These are phyloP conservation scores for Sporothrix brunneoviolacea DNA, from an alignment of 2,329 filamentous ascomycete species.

Conservation along the genomic window DNA sequence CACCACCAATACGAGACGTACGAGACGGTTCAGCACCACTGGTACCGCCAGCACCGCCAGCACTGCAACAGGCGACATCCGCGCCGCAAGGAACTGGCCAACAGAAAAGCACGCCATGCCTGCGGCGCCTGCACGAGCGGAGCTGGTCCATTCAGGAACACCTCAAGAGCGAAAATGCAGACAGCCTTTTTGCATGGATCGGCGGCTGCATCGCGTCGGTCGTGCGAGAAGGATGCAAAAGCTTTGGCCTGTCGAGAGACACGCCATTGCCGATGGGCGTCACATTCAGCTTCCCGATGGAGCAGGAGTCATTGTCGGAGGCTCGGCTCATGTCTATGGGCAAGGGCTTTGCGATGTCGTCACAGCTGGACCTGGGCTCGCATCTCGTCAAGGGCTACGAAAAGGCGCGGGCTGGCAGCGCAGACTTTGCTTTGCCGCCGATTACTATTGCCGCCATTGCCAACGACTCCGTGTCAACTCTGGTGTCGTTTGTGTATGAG, in stretches of 20 bases:
- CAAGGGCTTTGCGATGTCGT: conserved; percentile 60
- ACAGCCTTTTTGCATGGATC: conserved; percentile 75
- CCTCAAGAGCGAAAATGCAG: conserved; percentile 66
- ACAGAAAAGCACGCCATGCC: conserved; percentile 15
- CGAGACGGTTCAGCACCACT: too few relatives aligned
- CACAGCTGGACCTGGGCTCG: conserved; percentile 53
- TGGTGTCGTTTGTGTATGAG: conserved; percentile 70
- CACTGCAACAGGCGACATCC: background rate
- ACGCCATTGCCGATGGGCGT: conserved; percentile 56
- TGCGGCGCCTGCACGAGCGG: conserved; percentile 57
- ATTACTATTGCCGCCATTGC: conserved; percentile 70
- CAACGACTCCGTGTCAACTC: conserved; percentile 74
- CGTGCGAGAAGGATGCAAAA: conserved; percentile 49
- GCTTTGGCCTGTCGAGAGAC: conserved; percentile 34
- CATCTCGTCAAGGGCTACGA: conserved; percentile 54
- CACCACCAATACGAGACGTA: background rate
- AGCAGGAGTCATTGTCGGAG: conserved; percentile 54
- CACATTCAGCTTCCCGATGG: conserved; percentile 66
- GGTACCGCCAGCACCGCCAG: too few relatives aligned
- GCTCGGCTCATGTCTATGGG: conserved; percentile 63
- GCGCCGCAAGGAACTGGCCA: background rate
- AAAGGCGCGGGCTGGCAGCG: conserved; percentile 30
- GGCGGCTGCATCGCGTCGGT: conserved; percentile 70
- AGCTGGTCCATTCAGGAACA: conserved; percentile 69
- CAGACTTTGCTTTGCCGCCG: conserved; percentile 44